Evolutionary conservation across 257 asterid species (phyloP), one percentile per base, ranked within the genome.

Genomic region (Thymus quinquecostatus): DNA sequence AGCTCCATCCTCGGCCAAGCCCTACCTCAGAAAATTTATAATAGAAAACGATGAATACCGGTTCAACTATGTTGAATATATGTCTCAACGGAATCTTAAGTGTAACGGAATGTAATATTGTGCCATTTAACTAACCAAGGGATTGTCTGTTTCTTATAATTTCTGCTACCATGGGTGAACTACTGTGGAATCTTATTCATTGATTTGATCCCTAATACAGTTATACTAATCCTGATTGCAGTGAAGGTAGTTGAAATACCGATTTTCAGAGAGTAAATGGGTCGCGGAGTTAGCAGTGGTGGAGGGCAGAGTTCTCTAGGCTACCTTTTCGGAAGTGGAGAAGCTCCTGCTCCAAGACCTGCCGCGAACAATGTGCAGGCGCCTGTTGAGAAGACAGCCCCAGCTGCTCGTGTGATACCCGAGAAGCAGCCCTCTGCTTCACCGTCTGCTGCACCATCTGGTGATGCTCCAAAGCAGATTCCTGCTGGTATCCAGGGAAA

Each of bases 271-370:
- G 64, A 69, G 69, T 70, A 65, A 77, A 88, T 86, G 96, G 86
- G 96, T 71, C 90, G 96, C 50, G 96, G 94, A 78, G 92, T 83
- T 73, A 90, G 96, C 83, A 82, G 86, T 28, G 96, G 97, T 64
- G 97, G 97, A 6, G 97, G 97, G 21, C 91, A 90, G 79, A 90
- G 97, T 81, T 88, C 96, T 68, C 79, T 87, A 27, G 94, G 92
- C 28, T 90, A 88, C 80, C 93, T 90, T 10, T 88, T 90, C 53
- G 97, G 97, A 80, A 71, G 85, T 30, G 85, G 85, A 13, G 94
- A 88, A 74, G 86, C 86, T 69, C 78, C 83, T 33, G 83, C 75
- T 54, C 86, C 95, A 60, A 83, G 77, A 65, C 84, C 94, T 49
- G 78, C 86, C 21, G 28, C 74, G 67, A 81, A 47, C 49, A 82